Conservation (phyloP, 305 asterid genomes). For the Fraxinus sp. region DNA sequence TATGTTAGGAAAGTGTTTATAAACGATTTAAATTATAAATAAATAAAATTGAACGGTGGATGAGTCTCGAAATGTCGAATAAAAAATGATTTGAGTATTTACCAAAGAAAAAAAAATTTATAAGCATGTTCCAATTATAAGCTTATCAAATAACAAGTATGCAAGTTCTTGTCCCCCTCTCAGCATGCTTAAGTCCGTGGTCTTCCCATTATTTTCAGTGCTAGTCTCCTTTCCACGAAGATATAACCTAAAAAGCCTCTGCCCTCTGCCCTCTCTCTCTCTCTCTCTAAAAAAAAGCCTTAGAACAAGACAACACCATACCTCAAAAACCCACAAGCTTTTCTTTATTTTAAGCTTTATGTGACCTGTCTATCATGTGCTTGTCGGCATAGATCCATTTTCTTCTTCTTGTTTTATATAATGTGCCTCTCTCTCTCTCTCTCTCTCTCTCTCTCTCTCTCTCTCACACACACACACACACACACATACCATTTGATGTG, state of each 20-base stretch:
- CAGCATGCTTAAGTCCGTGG: background rate
- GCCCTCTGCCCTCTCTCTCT: background rate
- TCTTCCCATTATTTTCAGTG: constrained; percentile 33
- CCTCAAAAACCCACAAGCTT: constrained; percentile 57
- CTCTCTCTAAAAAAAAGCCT: constrained; percentile 5
- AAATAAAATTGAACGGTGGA: background rate
- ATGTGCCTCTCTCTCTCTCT: background rate
- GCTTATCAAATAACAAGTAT: background rate
- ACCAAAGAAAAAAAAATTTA: background rate
- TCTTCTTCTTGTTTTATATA: constrained; percentile 24
- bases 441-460: background rate
- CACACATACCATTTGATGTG: background rate
- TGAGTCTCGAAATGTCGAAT: background rate
- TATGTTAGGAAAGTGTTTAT: background rate
- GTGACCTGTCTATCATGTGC: constrained; percentile 78
- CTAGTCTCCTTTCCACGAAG: constrained; percentile 9
- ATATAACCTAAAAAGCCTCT: background rate
- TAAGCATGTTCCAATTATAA: background rate
- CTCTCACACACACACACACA: too few species aligned
- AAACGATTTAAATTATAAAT: too few species aligned
- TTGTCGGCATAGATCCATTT: constrained; percentile 8
- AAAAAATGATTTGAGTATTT: background rate
- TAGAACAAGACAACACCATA: constrained; percentile 47
- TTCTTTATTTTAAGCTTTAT: constrained; percentile 34
- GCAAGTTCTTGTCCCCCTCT: background rate